Evolutionary conservation across 1,139 yeast species (phyloP), one percentile per base, ranked within the genome.

Genomic region (Suhomyces chickasaworum): DNA sequence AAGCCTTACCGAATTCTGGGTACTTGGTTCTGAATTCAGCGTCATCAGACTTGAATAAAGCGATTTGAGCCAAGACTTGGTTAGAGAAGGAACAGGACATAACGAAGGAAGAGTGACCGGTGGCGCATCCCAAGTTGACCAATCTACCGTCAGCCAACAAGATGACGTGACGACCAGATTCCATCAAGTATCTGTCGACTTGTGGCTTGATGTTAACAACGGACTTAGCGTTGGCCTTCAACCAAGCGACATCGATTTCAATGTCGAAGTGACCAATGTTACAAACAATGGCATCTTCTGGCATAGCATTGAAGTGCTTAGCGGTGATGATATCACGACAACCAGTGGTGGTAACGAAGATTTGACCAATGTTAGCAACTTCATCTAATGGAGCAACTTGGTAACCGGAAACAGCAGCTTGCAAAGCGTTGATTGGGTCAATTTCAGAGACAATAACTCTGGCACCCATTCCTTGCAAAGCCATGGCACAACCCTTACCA

Each of bases 401-500:
- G 84, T 86, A 93, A 72, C 99, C 99, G 61, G 95, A 90, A 72
- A 95, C 97, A 63, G 99, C 98, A 62, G 99, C 99, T 81, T 93
- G 99, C 66, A 93, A 83, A 64, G 99, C 99, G 75, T 93, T 93
- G 78, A 93, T 93, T 68, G 99, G 99, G 75, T 93, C 99, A 65
- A 93, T 82, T 81, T 93, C 99, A 61, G 99, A 87, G 67, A 93
- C 89, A 60, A 95, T 83, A 63, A 93, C 99, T 76, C 98, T 89
- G 58, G 99, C 97, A 80, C 99, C 99, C 98, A 93, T 91, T 68
- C 96, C 93, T 78, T 91, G 89, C 67, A 95, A 85, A 61, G 99
- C 97, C 89, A 91, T 87, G 70, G 97, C 98, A 82, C 99, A 93
- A 75, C 99, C 99, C 82, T 93, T 93, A 81, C 99, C 99, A 67